These are phyloP conservation scores for Herpetospermum pedunculosum DNA, from an alignment of 306 rosid species.

Conservation along the genomic window DNA sequence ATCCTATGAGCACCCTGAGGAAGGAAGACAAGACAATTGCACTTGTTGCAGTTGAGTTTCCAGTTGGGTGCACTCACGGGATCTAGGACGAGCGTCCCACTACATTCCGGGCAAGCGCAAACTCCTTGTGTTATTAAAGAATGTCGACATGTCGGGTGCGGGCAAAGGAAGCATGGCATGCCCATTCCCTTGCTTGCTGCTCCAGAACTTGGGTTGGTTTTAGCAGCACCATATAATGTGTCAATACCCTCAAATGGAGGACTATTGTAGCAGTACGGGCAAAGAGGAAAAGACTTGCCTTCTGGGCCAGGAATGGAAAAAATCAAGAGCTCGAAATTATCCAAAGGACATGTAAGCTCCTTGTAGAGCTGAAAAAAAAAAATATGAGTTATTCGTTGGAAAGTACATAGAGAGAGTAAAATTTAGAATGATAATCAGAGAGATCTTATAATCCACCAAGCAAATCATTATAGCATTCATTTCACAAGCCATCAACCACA, in stretches of 20 bases:
- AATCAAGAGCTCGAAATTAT: slow-evolving; percentile 84
- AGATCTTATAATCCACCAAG: neutral
- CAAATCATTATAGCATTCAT: neutral
- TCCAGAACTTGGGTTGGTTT: slow-evolving; percentile 35
- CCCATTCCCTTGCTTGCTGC: slow-evolving; percentile 84
- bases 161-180: slow-evolving; percentile 91
- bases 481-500: neutral
- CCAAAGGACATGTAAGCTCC: slow-evolving; percentile 84
- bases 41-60: slow-evolving; percentile 75
- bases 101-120: slow-evolving; percentile 93
- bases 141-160: slow-evolving; percentile 83
- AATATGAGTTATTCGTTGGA: neutral
- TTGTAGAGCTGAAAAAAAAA: slow-evolving; percentile 48
- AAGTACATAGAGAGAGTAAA: neutral
- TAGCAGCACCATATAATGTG: slow-evolving; percentile 37
- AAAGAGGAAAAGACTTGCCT: slow-evolving; percentile 77
- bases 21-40: slow-evolving; percentile 82
- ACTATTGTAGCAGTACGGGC: slow-evolving; percentile 93
- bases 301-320: slow-evolving; percentile 82
- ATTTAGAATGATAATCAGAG: neutral
- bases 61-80: slow-evolving; percentile 89
- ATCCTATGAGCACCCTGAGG: slow-evolving; percentile 92
- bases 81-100: slow-evolving; percentile 81
- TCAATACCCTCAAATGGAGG: slow-evolving; percentile 96
- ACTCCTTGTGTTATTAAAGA: slow-evolving; percentile 78